Evolutionary conservation across 2,329 filamentous ascomycete species (phyloP), one percentile per base, ranked within the genome.

Genomic region (Rhexocercosporidium sp.): DNA sequence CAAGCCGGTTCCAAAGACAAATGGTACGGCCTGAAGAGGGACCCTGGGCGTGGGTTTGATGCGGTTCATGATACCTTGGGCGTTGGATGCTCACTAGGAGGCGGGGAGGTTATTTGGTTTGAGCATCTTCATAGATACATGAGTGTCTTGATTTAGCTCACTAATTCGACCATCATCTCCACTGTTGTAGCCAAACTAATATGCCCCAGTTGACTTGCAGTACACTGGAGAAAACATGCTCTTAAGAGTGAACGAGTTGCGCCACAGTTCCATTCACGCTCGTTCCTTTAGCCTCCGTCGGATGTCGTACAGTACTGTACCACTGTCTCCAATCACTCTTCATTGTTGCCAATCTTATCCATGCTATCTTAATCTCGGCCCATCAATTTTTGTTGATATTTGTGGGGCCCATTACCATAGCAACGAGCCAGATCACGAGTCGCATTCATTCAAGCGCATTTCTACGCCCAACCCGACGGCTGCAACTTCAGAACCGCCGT

Each of bases 61-160:
- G 18, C 11, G 57, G 16, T 53, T 66, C 25, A 62, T 56, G 64
- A 67, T 67, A 64, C 56, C 61, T 62, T 47, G 46, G 62, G 62
- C 62, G 62, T 64, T 16, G 34, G 27, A 37, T 41, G 61, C 62
- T 27, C 44, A 62, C 39, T 59, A 56, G 51, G 29, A 57, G 29
- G 14, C 18, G 56, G 1, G 47, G 27, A 18, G 47, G 8, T 2
- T 20, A n/a, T 20, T 41, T n/a, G 2, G 14, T 25, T 46, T 20
- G 54, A 59, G 31, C 22, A 31, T 46, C 16, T 25, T 27, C 39
- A 37, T 16, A 14, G n/a, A 31, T 44, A 5, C 16, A 44, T 37
- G 34, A 37, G 8, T 7, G 34, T 37, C 34, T 37, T 37, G 4
- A 37, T 5, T 37, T 37, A 11, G 8, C 34, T 37, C 34, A 37